Base-by-base conservation (phyloP, 495 filamentous ascomycete genomes). In the Corynascus novoguineensis region DNA sequence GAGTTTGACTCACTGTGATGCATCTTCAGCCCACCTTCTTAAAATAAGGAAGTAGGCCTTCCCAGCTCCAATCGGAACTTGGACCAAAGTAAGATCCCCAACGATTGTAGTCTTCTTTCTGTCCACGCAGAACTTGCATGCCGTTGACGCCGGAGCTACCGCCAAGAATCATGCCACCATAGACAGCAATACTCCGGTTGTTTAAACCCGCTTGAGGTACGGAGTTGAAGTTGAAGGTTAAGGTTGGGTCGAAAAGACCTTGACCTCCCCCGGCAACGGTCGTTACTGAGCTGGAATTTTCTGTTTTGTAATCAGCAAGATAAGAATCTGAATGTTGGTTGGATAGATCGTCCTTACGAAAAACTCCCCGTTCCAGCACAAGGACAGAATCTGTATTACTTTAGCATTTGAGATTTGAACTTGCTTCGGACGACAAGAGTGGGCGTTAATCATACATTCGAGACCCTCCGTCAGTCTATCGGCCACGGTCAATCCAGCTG, bases 101-200 rank as follows among this genome's bases (percentile, higher is more conserved):
- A 37, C 66, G 64, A 54, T 78, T 68, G 44, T 77, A 77, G 49
- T 78, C 75, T 35, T 72, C 69, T 6, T 63, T 61, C 1, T 71
- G 67, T 8, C 73, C 75, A 15, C 75, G 67, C 12, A 73, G 59
- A 4, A 72, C 70, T 59, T 72, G 68, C 71, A 78, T 75, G 14
- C 68, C 73, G 29, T 80, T 80, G 38, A 77, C 64, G n/a, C 68
- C 73, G 0, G 77, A 78, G 54, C 73, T 75, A 4, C 77, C 75
- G 5, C 77, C 77, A 0, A 78, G 64, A 12, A 76, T 29, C 17
- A 64, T 66, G 14, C 75, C 76, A 28, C 58, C 62, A 0, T 65
- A 21, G 12, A 75, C 72, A 0, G 56, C 44, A 19, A 68, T 59
- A 5, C 48, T 63, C 15, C 73, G 64, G 59, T 72, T 71, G 32